Evolutionary conservation across 352 stramenopile genomes (phyloP).

Genomic region (Globisporangium nodosum): DNA sequence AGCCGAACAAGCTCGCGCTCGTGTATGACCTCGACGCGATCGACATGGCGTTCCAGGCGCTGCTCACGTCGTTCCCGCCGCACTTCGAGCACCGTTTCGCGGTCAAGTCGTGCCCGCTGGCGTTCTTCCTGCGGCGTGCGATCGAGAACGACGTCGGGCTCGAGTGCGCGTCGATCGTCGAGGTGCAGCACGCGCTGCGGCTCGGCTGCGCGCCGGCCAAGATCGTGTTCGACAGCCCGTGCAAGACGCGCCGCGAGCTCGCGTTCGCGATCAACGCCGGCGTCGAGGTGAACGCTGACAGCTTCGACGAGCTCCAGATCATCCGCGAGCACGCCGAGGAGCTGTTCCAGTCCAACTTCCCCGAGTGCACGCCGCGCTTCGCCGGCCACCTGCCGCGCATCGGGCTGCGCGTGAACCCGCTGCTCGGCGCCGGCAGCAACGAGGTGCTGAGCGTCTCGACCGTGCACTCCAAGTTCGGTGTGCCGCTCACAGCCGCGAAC

Average conservation of each 20-base stretch:
- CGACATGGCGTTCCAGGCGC: constrained; percentile 75
- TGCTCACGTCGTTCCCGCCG: constrained; percentile 73
- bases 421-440: constrained; percentile 86
- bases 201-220: constrained; percentile 64
- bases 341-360: constrained; percentile 84
- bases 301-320: constrained; percentile 85
- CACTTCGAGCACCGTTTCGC: constrained; percentile 88
- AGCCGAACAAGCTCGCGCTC: constrained; percentile 54
- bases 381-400: constrained; percentile 69
- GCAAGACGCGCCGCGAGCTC: constrained; percentile 89
- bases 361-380: constrained; percentile 48
- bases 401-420: constrained; percentile 89
- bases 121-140: constrained; percentile 77
- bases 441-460: constrained; percentile 85
- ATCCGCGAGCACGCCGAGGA: constrained; percentile 79
- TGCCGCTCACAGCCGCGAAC: constrained; percentile 64
- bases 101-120: constrained; percentile 87
- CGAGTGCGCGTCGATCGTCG: constrained; percentile 79
- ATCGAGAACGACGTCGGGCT: constrained; percentile 74
- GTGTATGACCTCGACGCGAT: constrained; percentile 86
- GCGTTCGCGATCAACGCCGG: constrained; percentile 77
- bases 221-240: constrained; percentile 91
- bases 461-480: constrained; percentile 89
- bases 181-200: constrained; percentile 75
- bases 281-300: constrained; percentile 90